These are phyloP conservation scores for Cladosporium sp. DNA, from an alignment of 2,329 filamentous ascomycete species.

Conservation along the genomic window DNA sequence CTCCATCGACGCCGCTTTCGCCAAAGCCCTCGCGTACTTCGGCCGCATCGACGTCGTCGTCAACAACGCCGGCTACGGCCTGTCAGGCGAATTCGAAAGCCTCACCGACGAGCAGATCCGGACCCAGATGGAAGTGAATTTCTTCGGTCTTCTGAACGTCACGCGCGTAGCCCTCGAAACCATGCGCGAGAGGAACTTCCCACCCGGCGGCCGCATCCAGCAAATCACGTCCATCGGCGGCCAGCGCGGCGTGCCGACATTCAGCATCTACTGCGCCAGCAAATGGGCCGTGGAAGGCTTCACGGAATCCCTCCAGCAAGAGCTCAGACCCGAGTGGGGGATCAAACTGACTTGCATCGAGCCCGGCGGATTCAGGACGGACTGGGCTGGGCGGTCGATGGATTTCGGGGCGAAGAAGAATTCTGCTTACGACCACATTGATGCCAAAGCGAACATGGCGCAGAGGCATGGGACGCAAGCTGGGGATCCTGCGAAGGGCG, in stretches of 20 bases:
- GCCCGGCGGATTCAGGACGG: constrained; percentile 51
- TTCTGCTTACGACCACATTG: constrained; percentile 52
- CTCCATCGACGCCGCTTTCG: constrained; percentile 51
- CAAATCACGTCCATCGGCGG: constrained; percentile 59
- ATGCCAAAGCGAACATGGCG: constrained; percentile 46
- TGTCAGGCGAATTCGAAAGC: constrained; percentile 56
- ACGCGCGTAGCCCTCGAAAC: constrained; percentile 50
- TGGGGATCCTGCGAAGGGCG: constrained; percentile 54
- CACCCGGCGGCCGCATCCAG: constrained; percentile 55
- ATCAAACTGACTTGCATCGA: constrained; percentile 51
- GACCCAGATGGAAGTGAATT: constrained; percentile 58
- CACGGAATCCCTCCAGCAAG: constrained; percentile 45
- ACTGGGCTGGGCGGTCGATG: constrained; percentile 51
- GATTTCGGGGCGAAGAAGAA: constrained; percentile 49
- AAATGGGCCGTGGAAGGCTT: constrained; percentile 55
- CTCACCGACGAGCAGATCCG: constrained; percentile 52
- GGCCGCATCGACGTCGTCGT: constrained; percentile 61
- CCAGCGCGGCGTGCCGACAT: constrained; percentile 45
- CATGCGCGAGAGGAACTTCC: constrained; percentile 49
- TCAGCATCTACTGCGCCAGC: constrained; percentile 45
- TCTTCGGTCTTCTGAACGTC: constrained; percentile 59
- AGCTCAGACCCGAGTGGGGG: constrained; percentile 51
- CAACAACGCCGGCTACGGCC: constrained; percentile 64
- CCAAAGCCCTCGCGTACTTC: constrained; percentile 51
- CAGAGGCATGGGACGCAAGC: constrained; percentile 48